Base-by-base conservation (phyloP, 352 stramenopile species). In the Pythium utonaiense region DNA sequence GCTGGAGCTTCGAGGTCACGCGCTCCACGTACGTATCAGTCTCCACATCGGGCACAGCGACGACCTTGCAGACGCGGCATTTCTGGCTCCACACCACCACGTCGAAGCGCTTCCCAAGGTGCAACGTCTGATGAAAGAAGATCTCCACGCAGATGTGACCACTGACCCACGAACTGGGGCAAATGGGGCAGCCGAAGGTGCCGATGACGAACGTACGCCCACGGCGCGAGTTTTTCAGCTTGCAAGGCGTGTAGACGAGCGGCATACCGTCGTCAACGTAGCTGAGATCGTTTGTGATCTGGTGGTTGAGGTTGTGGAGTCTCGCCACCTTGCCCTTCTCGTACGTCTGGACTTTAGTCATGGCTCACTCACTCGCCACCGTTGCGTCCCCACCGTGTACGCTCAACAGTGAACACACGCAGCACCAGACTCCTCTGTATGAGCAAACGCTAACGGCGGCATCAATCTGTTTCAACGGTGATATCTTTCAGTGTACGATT, bases 11-110 rank as follows among this genome's bases (percentile, higher is more conserved):
- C 33, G 47, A 74, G n/a, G 42, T 31, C 13, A 71, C 57, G 12
- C 67, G 63, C 34, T 69, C 67, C 1, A 33, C 34, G 47, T 71
- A 74, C 34, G 28, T 52, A 6, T 41, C 44, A 10, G 57, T 41
- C 21, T 71, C 63, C 1, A 74, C 22, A 8, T 62, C 33, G 22
- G 57, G 42, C n/a, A 47, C 51, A 14, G 57, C 33, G 28, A 68
- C 50, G 2, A n/a, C n/a, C 25, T 57, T 38, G 50, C 67, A 71
- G 10, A 33, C 28, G 33, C 52, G 42, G 47, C 58, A 74, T 27
- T 55, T 33, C 27, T 74, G 67, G 33, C 45, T 69, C 67, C 67
- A 74, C 42, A 71, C 54, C 22, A 66, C 8, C 3, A 53, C 58
- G 33, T 74, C 54, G 19, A 74, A 74, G 19, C n/a, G 41, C 21